Conservation (phyloP, 495 filamentous ascomycete genomes). For the Rhypophila decipiens region DNA sequence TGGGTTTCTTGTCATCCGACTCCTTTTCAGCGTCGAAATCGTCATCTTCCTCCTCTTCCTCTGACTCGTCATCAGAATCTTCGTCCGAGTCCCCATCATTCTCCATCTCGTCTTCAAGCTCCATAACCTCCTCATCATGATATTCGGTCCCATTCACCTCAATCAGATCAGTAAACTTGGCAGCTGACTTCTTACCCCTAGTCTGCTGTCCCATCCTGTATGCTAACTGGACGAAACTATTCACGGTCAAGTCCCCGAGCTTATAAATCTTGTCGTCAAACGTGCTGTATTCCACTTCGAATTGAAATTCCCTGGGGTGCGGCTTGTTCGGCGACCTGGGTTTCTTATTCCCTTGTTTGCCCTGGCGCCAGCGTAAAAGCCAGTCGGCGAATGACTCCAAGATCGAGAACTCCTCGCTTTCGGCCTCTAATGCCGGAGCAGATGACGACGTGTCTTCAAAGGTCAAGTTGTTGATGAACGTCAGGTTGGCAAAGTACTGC, state of each 20-base stretch:
- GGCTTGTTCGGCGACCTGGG: conserved; percentile 41
- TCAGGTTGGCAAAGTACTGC: conserved; percentile 93
- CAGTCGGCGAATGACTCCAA: conserved; percentile 17
- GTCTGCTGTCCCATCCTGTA: conserved; percentile 59
- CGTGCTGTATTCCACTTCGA: conserved; percentile 82
- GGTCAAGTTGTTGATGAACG: conserved; percentile 62
- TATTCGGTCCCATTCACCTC: conserved; percentile 5
- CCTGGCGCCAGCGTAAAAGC: conserved; percentile 41
- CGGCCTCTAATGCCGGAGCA: not conserved
- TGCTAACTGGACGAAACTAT: conserved; percentile 72
- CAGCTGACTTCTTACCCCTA: conserved; percentile 12
- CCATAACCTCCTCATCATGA: conserved; percentile 9
- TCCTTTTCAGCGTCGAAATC: conserved; percentile 26
- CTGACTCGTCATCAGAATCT: conserved; percentile 7
- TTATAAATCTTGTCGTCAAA: conserved; percentile 65
- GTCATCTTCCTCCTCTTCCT: conserved; percentile 34
- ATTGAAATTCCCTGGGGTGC: conserved; percentile 59
- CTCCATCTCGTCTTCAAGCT: conserved; percentile 14
- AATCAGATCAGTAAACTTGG: conserved; percentile 4
- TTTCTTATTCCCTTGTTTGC: conserved; percentile 52
- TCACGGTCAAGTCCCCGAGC: conserved; percentile 79
- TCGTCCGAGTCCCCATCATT: conserved; percentile 13
- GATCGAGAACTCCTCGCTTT: not conserved
- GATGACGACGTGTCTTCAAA: conserved; percentile 8
- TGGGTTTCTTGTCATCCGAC: conserved; percentile 30